Evolutionary conservation across 2,329 filamentous ascomycete species (phyloP), one percentile per base, ranked within the genome.

Genomic region (Xylariaceae sp.): DNA sequence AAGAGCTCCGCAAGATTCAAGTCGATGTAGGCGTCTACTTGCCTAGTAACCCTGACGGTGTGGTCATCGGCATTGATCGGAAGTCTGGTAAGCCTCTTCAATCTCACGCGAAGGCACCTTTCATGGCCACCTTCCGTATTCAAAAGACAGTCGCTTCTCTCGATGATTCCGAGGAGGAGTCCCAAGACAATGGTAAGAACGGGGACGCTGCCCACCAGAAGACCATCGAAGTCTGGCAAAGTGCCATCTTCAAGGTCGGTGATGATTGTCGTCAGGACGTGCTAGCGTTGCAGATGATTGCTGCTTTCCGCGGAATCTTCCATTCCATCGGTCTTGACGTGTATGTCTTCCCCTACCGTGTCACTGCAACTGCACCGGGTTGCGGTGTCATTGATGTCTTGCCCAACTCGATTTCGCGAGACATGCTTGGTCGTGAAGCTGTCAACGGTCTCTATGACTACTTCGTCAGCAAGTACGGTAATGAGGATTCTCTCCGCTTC

Each of bases 361-460:
- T 99, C 63, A 97, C 93, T 4, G 95, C 94, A 39, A 99, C 95
- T 0, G 95, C 94, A 0, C 94, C 94, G 0, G 94, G 94, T 1
- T 99, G 94, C 68, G 94, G 94, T 74, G 92, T 99, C 67, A 97
- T 99, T 68, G 95, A 99, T 70, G 94, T 97, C 44, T 81, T 99
- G 23, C 94, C 94, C 60, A 97, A 97, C 76, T 97, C 93, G 13
- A 96, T 99, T 68, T 97, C 92, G 5, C 89, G 94, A 65, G 94
- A 99, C 75, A 99, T 99, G 94, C 85, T 99, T 1, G 95, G 94
- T 53, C 90, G 95, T 56, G 94, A 99, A 76, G 92, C 94, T 2
- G 94, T 99, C 71, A 99, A 99, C 71, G 93, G 94, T 0, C 84
- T 99, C 0, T 97, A 97, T 76, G 94, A 99, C 72, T 99, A 99